phyloP scores from a whole-genome alignment of 176 grass and related monocot species.

The Cenchrus purpureus region DNA sequence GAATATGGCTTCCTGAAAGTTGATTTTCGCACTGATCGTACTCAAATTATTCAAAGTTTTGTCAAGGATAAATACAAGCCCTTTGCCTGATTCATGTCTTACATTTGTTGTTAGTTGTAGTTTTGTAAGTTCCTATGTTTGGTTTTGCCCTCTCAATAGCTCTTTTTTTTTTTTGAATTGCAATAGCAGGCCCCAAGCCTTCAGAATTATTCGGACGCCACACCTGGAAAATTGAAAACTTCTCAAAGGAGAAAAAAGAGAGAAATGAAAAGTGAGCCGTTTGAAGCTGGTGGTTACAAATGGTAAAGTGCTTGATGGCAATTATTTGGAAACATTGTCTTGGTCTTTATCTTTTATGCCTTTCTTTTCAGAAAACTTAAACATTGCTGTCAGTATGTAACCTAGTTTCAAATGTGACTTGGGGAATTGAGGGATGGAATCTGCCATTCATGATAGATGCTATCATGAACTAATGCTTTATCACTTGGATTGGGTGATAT shows the following conservation, averaged over 20 bases:
- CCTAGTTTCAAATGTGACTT: constrained; percentile 21
- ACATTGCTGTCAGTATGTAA: constrained; percentile 3
- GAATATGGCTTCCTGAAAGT: background rate
- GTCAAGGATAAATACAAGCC: constrained; percentile 11
- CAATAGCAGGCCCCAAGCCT: constrained; percentile 71
- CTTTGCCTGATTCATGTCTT: constrained; percentile 26
- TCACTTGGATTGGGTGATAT: constrained; percentile 14
- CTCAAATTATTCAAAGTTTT: background rate
- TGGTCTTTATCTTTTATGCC: constrained; percentile 16
- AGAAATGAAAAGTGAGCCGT: constrained; percentile 93
- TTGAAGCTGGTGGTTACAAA: constrained; percentile 97
- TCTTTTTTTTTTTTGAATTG: constrained; percentile 20
- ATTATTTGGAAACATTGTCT: constrained; percentile 26
- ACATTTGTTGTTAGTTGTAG: background rate
- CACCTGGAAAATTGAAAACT: constrained; percentile 96
- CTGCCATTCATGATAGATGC: background rate
- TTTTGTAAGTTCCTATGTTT: background rate
- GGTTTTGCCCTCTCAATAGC: background rate
- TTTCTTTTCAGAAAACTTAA: constrained; percentile 15
- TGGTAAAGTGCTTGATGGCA: constrained; percentile 61
- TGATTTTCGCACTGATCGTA: constrained; percentile 12
- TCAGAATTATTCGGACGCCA: constrained; percentile 70
- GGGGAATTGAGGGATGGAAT: background rate
- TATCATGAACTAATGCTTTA: constrained; percentile 4
- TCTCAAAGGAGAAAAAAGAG: constrained; percentile 92